Percentiles rank a stretch among this genome's conserved stretches.
phyloP scores from a whole-genome alignment of 176 grass and related monocot genomes.

The Saccharum spontaneum region DNA sequence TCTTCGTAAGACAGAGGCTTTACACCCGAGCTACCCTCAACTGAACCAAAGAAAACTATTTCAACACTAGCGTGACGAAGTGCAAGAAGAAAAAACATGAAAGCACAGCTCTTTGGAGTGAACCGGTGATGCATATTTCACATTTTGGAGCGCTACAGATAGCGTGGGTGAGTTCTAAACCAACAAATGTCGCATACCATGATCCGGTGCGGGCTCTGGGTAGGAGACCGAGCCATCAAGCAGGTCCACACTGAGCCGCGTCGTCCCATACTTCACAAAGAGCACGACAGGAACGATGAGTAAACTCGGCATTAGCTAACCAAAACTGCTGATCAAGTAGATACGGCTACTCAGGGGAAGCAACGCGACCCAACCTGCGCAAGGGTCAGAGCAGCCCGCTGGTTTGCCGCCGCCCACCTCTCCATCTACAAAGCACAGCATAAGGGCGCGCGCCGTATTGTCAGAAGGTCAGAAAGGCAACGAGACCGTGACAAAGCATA shows the following conservation, averaged over 20 bases:
- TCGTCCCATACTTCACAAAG: conserved; percentile 75
- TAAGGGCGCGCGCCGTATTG: not conserved
- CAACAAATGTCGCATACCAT: conserved; percentile 44
- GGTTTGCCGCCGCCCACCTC: conserved; percentile 55
- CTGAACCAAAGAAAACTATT: conserved; percentile 30
- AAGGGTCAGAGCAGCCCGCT: conserved; percentile 58
- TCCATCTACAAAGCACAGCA: conserved; percentile 52
- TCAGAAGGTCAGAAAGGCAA: not conserved
- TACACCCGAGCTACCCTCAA: conserved; percentile 42
- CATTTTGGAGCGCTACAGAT: not conserved
- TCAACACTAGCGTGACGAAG: conserved; percentile 23
- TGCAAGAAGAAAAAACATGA: not conserved
- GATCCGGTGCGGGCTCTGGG: conserved; percentile 61
- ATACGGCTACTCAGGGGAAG: not conserved
- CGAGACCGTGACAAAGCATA: not conserved
- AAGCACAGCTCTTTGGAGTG: conserved; percentile 30
- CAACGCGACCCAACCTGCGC: conserved; percentile 45
- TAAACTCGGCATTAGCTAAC: not conserved
- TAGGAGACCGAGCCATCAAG: conserved; percentile 65
- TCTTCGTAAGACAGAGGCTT: conserved; percentile 84
- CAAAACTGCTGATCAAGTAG: conserved; percentile 14
- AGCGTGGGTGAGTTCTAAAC: not conserved
- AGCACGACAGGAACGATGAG: conserved; percentile 30
- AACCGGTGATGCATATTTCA: not conserved
- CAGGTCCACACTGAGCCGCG: conserved; percentile 61